Conservation (phyloP, 2,329 filamentous ascomycete genomes). For the Beauveria brongniartii region DNA sequence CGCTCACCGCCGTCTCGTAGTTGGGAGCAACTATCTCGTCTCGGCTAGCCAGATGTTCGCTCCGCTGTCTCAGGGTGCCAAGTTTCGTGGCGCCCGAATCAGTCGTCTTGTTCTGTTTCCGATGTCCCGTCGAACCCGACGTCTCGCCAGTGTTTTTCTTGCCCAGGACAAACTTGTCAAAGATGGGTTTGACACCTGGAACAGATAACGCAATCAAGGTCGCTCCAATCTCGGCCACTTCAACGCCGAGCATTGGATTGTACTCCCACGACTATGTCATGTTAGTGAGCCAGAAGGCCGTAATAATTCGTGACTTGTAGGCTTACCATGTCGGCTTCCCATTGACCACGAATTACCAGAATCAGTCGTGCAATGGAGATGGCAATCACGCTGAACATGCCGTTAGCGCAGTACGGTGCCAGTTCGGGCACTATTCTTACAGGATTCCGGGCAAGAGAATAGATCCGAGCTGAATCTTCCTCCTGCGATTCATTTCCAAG, state of each 20-base stretch:
- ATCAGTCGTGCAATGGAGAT: constrained; percentile 39
- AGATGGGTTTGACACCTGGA: constrained; percentile 40
- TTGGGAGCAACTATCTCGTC: constrained; percentile 17
- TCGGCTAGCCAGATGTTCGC: constrained; percentile 22
- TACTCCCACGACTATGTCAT: constrained; percentile 38
- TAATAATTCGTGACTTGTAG: no score
- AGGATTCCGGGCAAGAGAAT: constrained; percentile 41
- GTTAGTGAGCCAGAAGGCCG: not conserved
- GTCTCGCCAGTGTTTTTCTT: constrained; percentile 17
- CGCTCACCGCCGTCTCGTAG: constrained; percentile 18
- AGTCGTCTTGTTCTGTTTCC: constrained; percentile 16
- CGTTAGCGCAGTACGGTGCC: not conserved
- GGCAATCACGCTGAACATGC: constrained; percentile 33
- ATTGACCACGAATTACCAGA: constrained; percentile 39
- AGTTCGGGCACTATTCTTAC: constrained; percentile 23
- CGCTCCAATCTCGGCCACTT: constrained; percentile 41
- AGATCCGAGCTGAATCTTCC: constrained; percentile 38
- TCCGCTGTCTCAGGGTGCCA: constrained; percentile 23
- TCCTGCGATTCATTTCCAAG: constrained; percentile 33
- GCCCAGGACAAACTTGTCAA: constrained; percentile 26
- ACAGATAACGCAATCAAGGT: constrained; percentile 43
- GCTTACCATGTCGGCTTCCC: constrained; percentile 30
- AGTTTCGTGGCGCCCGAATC: constrained; percentile 21
- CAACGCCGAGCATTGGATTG: constrained; percentile 40
- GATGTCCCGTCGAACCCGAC: constrained; percentile 17